Evolutionary conservation across 306 rosid genomes (phyloP).

Genomic region (Vigna mungo): DNA sequence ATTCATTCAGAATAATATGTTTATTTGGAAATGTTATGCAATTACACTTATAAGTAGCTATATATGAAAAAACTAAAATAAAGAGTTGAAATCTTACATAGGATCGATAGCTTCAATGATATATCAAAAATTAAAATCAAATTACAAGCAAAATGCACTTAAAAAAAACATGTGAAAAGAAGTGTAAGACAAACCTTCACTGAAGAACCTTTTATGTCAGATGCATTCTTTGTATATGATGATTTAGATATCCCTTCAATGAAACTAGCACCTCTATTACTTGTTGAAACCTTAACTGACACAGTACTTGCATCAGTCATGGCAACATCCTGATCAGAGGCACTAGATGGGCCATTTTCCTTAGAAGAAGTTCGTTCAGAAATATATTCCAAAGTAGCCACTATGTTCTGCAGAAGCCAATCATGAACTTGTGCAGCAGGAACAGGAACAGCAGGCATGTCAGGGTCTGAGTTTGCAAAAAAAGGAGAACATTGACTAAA

Average conservation of each 20-base stretch:
- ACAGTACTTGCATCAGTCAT: constrained; percentile 86
- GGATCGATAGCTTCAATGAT: neutral
- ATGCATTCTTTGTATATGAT: constrained; percentile 70
- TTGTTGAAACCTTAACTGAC: constrained; percentile 65
- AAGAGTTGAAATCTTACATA: neutral
- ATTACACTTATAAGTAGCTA: neutral
- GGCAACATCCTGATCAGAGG: constrained; percentile 90
- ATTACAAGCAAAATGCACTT: neutral
- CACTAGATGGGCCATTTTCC: constrained; percentile 81
- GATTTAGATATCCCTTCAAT: constrained; percentile 94
- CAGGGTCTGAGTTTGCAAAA: constrained; percentile 98
- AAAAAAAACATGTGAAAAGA: constrained; percentile 16
- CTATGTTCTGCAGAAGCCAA: constrained; percentile 84
- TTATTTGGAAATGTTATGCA: constrained; percentile 20
- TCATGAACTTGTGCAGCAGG: constrained; percentile 88
- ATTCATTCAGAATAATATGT: constrained; percentile 5
- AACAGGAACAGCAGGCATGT: constrained; percentile 97
- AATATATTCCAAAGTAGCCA: constrained; percentile 81
- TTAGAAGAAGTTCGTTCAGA: constrained; percentile 81
- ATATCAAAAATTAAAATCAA: constrained; percentile 20
- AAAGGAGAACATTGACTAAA: constrained; percentile 90
- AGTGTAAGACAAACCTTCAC: constrained; percentile 73
- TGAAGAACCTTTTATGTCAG: constrained; percentile 77
- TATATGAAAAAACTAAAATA: constrained; percentile 5
- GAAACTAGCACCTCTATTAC: constrained; percentile 77